Evolutionary conservation across 495 filamentous ascomycete species (phyloP), one percentile per base, ranked within the genome.

Genomic region (Talaromyces wortmannii): DNA sequence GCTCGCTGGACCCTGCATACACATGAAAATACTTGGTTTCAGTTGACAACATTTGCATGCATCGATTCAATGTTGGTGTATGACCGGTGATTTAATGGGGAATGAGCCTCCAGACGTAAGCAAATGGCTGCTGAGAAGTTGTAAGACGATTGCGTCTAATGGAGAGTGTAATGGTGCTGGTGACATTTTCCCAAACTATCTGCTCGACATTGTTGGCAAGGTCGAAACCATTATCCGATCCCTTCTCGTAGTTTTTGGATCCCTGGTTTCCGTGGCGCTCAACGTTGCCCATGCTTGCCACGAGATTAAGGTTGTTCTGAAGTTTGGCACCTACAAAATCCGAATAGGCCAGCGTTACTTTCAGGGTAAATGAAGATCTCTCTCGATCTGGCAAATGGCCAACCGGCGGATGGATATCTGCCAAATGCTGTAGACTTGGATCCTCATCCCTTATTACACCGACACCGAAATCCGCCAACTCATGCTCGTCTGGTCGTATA

Each of bases 131-230:
- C 18, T 5, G 50, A 5, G 13, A 18, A 33, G 11, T 32, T 18
- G 29, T 12, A 15, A 53, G 12, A 44, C 31, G 50, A n/a, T n/a
- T n/a, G n/a, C n/a, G n/a, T n/a, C n/a, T n/a, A n/a, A n/a, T n/a
- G 50, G 43, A 53, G n/a, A 33, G 31, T 53, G 6, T 44, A 33
- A 44, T 36, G 13, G 43, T 43, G 6, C 33, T 33, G 12, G 13
- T 30, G 5, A 53, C 29, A 36, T 44, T 17, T 2, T 10, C 31
- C 50, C n/a, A 56, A 49, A 56, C 17, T 10, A 56, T 43, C 30
- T 52, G 57, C 36, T 59, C 57, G 15, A 59, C 53, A 31, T 59
- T 56, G 15, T 59, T 59, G 3, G 1, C 31, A 31, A 46, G 57
- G 43, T 59, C 57, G 31, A 59, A 59, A 4, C 33, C 33, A 10